Conservation (phyloP, 2,329 filamentous ascomycete species). For the Diaporthe vexans region DNA sequence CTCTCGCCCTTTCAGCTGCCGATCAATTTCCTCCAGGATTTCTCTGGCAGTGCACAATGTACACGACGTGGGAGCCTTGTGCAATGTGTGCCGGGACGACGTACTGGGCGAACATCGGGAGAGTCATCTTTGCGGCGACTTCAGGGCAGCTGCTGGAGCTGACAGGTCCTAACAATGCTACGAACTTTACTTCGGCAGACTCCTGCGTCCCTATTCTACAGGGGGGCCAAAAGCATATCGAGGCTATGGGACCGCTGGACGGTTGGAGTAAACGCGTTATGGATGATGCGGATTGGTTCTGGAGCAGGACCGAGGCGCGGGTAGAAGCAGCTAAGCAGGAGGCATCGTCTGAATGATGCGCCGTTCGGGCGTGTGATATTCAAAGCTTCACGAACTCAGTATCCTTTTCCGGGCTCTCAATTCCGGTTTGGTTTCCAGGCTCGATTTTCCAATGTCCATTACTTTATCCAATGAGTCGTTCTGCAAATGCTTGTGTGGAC, state of each 20-base stretch:
- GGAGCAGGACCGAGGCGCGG: background rate
- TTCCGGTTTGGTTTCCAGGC: too few species aligned
- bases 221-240: background rate
- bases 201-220: background rate
- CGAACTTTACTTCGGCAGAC: constrained; percentile 5
- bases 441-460: too few species aligned
- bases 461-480: too few species aligned
- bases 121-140: constrained; percentile 1
- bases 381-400: too few species aligned
- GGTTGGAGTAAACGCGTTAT: constrained; percentile 2
- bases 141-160: background rate
- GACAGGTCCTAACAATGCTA: constrained; percentile 1
- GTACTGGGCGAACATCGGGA: constrained; percentile 27
- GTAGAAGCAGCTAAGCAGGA: background rate
- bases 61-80: constrained; percentile 21
- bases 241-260: background rate
- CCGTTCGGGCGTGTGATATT: too few species aligned
- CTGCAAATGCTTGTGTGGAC: too few species aligned
- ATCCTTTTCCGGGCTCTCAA: too few species aligned
- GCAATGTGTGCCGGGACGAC: constrained; percentile 10
- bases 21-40: background rate
- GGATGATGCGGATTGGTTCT: constrained; percentile 23
- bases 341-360: background rate
- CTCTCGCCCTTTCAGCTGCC: constrained; percentile 9
- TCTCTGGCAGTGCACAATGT: constrained; percentile 26